Base-by-base conservation (phyloP, 2,329 filamentous ascomycete species). In the Fusarium tuaranense region DNA sequence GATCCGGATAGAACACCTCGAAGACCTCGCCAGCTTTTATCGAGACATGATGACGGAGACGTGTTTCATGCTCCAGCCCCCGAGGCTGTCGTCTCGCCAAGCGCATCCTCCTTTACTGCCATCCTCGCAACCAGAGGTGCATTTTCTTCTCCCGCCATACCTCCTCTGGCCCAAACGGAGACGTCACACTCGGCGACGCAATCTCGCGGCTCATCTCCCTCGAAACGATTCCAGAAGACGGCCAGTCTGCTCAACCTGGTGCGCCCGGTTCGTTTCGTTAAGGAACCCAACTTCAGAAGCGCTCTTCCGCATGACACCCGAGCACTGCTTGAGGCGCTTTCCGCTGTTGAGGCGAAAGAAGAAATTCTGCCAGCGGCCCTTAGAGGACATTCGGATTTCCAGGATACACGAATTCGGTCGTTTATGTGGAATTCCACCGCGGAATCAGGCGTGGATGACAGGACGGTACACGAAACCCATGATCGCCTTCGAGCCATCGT, bases 331-430 rank as follows among this genome's bases (percentile, higher is more conserved):
- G 51, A 64, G 20, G 22, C 51, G 30, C 60, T 68, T 18, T 48
- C 60, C 30, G 30, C 30, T 4, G 60, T 51, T 8, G 65, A 59
- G 32, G 65, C 38, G 13, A 64, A 64, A 39, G 65, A 64, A 41
- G 38, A 51, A 22, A 64, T 68, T 27, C 32, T 68, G 16, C 60
- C 60, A 51, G 65, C 22, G 13, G 20, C 65, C 51, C 65, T 64
- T 59, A 61, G 65, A 41, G 32, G 34, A 7, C 39, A 59, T 41
- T 20, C 30, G 7, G 48, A 63, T 58, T 64, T 59, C 27, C 48
- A 25, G 30, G 34, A 58, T 34, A 20, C 32, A 9, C 58, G 51
- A 51, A 51, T 53, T 51, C 60, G 51, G 16, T 16, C 16, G 18
- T 51, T 48, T 22, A 64, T 58, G 48, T 68, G 59, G 59, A 38